A percentile compares a stretch with the other conserved stretches of the same genome.
Conservation (phyloP, 305 asterid species). For the Coffea humblotiana region DNA sequence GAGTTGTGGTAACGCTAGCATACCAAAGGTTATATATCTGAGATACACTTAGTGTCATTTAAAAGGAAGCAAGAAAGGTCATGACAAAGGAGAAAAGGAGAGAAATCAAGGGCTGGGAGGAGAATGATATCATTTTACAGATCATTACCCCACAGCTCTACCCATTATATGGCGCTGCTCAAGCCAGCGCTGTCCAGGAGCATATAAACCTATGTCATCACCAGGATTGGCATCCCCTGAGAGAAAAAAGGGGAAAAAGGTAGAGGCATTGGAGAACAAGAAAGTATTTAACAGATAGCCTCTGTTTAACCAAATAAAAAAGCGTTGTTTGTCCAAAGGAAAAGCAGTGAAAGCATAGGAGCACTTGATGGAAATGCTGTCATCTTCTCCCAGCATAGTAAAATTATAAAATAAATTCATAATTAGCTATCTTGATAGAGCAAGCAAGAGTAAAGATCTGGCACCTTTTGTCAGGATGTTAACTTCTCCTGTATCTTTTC, state of each 20-base stretch:
- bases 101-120: background rate
- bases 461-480: constrained; percentile 78
- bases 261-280: background rate
- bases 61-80: background rate
- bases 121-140: background rate
- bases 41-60: background rate
- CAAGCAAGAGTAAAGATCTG: background rate
- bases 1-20: background rate
- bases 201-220: constrained; percentile 60
- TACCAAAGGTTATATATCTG: background rate
- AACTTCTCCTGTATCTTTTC: constrained; percentile 51
- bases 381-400: background rate
- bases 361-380: background rate
- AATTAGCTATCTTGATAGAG: background rate
- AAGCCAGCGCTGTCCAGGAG: constrained; percentile 70
- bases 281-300: background rate
- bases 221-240: constrained; percentile 53
- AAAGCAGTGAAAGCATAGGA: too few relatives aligned
- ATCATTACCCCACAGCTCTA: constrained; percentile 65
- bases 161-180: constrained; percentile 62
- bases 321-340: too few relatives aligned
- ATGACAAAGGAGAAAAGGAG: too few relatives aligned
- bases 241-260: background rate
- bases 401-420: background rate
- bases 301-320: background rate